These are phyloP conservation scores for Carex pumila DNA, from an alignment of 176 grass and related monocot genomes.

Conservation along the genomic window DNA sequence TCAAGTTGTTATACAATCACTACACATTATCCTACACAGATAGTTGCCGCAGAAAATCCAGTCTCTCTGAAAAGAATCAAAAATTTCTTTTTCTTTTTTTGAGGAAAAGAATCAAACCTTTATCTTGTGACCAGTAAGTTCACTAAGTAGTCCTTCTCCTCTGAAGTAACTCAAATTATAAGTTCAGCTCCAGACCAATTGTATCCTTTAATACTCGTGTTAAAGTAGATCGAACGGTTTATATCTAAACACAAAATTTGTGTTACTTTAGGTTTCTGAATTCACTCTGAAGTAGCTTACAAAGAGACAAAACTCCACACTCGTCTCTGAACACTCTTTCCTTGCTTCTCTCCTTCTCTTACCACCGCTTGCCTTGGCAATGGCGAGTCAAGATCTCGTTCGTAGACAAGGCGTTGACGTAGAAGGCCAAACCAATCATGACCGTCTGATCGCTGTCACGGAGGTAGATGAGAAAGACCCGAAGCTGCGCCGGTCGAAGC, in stretches of 20 bases:
- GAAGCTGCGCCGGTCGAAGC: constrained; percentile 28
- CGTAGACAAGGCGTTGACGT: constrained; percentile 31
- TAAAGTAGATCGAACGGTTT: too few species aligned
- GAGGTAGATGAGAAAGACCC: background rate
- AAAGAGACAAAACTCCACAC: background rate
- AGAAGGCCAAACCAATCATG: constrained; percentile 26
- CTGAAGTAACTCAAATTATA: too few species aligned
- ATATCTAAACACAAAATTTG: too few species aligned
- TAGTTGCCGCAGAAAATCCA: background rate
- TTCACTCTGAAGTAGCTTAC: background rate
- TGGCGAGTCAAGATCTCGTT: constrained; percentile 16
- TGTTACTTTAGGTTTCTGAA: too few species aligned
- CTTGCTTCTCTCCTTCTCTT: background rate
- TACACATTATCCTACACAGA: background rate
- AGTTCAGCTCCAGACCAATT: too few species aligned
- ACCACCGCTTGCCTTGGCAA: background rate
- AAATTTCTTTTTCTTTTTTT: too few species aligned
- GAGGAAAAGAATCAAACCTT: background rate
- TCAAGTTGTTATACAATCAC: background rate
- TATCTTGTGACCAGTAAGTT: background rate
- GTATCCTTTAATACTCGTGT: too few species aligned
- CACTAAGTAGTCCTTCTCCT: too few species aligned
- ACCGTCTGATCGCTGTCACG: background rate
- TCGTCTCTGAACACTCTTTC: background rate
- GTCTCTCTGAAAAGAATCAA: background rate